Evolutionary conservation across 2,329 filamentous ascomycete species (phyloP).

Genomic region (Diaporthe velutina): DNA sequence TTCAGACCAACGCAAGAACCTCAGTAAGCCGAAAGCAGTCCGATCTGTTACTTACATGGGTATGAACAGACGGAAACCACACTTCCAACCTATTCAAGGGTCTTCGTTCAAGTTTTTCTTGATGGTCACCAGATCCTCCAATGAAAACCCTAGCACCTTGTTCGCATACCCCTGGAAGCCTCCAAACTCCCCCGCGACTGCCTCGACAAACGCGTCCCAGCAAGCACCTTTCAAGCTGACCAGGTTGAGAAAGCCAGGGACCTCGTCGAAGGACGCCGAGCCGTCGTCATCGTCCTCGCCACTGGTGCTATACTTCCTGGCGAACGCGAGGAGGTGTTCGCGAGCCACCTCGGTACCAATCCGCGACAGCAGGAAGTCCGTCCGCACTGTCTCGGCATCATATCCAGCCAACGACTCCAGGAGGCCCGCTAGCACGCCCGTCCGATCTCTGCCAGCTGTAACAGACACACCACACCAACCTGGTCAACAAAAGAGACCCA

Average conservation of each 20-base stretch:
- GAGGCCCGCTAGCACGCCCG: constrained; percentile 63
- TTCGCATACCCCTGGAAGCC: constrained; percentile 64
- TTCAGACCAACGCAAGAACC: too few species aligned
- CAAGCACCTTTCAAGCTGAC: constrained; percentile 56
- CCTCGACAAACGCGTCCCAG: constrained; percentile 61
- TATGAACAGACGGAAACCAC: not conserved
- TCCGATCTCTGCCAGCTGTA: constrained; percentile 67
- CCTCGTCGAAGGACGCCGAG: constrained; percentile 45
- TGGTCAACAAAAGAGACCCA: not conserved
- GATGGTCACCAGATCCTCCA: constrained; percentile 60
- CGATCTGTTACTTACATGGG: not conserved
- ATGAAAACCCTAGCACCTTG: constrained; percentile 59
- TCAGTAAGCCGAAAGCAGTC: too few species aligned
- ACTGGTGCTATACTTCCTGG: constrained; percentile 45
- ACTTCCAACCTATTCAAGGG: not conserved
- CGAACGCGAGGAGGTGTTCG: constrained; percentile 59
- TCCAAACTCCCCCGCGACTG: constrained; percentile 57
- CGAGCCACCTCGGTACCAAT: constrained; percentile 66
- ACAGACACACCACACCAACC: not conserved
- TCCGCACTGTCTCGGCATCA: constrained; percentile 53
- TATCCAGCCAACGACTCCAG: constrained; percentile 65
- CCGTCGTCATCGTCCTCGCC: constrained; percentile 49
- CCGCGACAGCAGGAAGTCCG: constrained; percentile 68
- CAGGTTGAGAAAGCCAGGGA: constrained; percentile 64
- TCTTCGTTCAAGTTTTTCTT: constrained; percentile 58